A percentile compares a stretch with the other conserved stretches of the same genome.
phyloP scores from a whole-genome alignment of 139 green algal genomes.

The Gonium pectorale region DNA sequence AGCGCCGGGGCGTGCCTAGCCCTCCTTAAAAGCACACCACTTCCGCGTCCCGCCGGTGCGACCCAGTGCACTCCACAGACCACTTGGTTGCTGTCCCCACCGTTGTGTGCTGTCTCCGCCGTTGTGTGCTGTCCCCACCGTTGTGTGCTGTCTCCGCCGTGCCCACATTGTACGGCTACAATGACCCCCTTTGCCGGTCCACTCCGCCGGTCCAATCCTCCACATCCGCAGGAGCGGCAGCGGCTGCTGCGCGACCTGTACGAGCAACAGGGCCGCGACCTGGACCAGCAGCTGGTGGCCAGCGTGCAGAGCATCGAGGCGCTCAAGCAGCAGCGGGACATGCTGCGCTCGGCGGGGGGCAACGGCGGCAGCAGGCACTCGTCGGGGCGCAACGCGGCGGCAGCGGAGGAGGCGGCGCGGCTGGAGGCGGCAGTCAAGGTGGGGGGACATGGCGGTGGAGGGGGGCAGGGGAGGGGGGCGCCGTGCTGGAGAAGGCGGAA shows the following conservation, averaged over 20 bases:
- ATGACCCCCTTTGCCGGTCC: background rate
- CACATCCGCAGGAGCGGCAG: conserved; percentile 29
- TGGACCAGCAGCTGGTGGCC: conserved; percentile 37
- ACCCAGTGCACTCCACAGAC: too few relatives aligned
- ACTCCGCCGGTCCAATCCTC: too few relatives aligned
- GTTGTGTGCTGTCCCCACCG: too few relatives aligned
- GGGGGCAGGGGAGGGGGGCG: background rate
- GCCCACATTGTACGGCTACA: too few relatives aligned
- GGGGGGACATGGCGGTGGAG: background rate
- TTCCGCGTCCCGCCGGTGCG: too few relatives aligned
- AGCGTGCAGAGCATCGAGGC: background rate
- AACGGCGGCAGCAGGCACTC: conserved; percentile 5
- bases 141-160: too few relatives aligned
- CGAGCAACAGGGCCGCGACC: conserved; percentile 41
- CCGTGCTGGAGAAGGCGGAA: too few relatives aligned
- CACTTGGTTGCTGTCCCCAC: too few relatives aligned
- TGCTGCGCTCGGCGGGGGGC: conserved; percentile 16
- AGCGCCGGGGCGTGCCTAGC: too few relatives aligned
- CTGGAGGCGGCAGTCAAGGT: conserved; percentile 40
- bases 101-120: too few relatives aligned
- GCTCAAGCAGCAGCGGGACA: conserved; percentile 35
- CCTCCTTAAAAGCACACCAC: too few relatives aligned
- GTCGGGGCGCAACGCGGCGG: conserved; percentile 41
- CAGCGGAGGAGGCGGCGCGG: conserved; percentile 34
- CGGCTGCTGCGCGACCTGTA: conserved; percentile 42